Evolutionary conservation across 306 rosid genomes (phyloP).

Genomic region (Dryas octopetala): DNA sequence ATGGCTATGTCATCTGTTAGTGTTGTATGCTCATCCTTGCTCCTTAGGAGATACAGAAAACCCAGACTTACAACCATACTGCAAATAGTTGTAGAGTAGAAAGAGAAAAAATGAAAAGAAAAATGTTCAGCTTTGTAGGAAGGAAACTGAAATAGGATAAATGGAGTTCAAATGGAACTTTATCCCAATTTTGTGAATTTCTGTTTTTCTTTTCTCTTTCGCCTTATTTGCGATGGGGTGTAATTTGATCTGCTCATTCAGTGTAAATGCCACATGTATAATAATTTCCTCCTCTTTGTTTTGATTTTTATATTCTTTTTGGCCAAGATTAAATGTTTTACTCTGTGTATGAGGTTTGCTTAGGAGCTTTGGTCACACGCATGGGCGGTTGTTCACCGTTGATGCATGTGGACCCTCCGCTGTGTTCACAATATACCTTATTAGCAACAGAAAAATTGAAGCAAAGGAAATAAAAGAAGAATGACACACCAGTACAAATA

Average conservation of each 20-base stretch:
- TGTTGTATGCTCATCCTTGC: constrained; percentile 90
- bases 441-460: neutral
- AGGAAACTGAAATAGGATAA: constrained; percentile 27
- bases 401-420: too few relatives aligned
- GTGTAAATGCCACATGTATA: constrained; percentile 44
- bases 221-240: constrained; percentile 29
- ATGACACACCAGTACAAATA: too few relatives aligned
- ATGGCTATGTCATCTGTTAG: constrained; percentile 96
- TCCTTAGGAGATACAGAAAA: constrained; percentile 76
- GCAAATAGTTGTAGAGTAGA: constrained; percentile 83
- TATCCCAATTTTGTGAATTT: constrained; percentile 42
- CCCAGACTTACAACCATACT: constrained; percentile 78
- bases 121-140: constrained; percentile 25
- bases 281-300: constrained; percentile 13
- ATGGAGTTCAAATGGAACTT: constrained; percentile 3
- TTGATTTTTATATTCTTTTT: neutral
- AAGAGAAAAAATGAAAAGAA: neutral
- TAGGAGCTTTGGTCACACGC: too few relatives aligned
- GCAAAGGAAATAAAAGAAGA: neutral
- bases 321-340: too few relatives aligned
- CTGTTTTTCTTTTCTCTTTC: neutral
- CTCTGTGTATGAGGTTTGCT: too few relatives aligned
- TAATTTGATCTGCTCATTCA: constrained; percentile 38
- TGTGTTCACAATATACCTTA: neutral
- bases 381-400: too few relatives aligned